Evolutionary conservation across 2,329 filamentous ascomycete genomes (phyloP), one percentile per base, ranked within the genome.

Genomic region (Aspergillus eucalypticola): DNA sequence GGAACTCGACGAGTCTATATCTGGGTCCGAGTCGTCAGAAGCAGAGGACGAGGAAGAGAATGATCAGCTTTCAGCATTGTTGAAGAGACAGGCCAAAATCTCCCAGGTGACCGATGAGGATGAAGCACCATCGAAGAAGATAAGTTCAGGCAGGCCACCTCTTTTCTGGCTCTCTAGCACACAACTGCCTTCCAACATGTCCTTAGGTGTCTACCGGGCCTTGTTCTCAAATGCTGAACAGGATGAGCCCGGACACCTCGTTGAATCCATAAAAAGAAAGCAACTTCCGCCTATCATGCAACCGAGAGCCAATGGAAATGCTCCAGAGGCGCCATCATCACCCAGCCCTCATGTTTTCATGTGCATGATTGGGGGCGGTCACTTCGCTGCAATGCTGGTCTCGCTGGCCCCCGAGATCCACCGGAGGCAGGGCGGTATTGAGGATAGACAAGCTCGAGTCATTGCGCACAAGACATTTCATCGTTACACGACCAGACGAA

Each of bases 391-490:
- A 54, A 98, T 98, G 93, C 83, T 98, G 10, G 90, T 99, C 10
- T 92, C 92, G 0, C 83, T 98, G 3, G 87, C 91, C 0, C 93
- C 95, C 0, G 90, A 92, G 63, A 81, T 90, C 56, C 85, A 86
- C 39, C 94, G 91, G 72, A 86, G 86, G 55, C 81, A 85, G 11
- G 79, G 83, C 15, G 90, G 90, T 0, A 83, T 89, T 1, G 85
- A 96, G 72, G 92, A 96, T 66, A 85, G 91, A 56, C 90, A 96
- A 70, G 92, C 94, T 5, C 90, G 89, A 0, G 91, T 98, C 0
- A 83, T 97, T 48, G 94, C 92, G 0, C 94, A 98, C 77, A 99
- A 99, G 80, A 97, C 94, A 0, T 99, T 98, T 75, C 96, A 99
- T 75, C 86, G 95, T 59, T 99, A 99, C 73, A 99, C 96, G 0